Evolutionary conservation across 1,284 basidiomycete species (phyloP).

Genomic region (Trametes versicolor): DNA sequence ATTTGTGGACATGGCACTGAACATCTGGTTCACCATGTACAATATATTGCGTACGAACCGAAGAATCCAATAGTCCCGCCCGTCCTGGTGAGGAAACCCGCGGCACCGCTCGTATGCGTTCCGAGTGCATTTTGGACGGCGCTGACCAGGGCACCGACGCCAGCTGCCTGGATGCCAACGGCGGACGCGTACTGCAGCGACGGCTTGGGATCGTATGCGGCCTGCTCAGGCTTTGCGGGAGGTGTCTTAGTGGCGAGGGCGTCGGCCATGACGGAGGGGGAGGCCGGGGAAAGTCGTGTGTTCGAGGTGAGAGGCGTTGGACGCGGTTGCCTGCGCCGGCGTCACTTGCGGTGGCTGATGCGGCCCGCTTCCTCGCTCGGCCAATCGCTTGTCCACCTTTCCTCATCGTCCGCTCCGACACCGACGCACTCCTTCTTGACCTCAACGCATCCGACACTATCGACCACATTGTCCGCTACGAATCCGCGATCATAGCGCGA

Average conservation of each 20-base stretch:
- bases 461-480: too few species aligned
- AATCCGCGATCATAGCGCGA: too few species aligned
- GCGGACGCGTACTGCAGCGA: constrained; percentile 67
- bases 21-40: neutral
- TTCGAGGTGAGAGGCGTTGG: constrained; percentile 28
- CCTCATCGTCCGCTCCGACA: constrained; percentile 21
- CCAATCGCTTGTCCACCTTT: constrained; percentile 32
- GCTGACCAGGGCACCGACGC: constrained; percentile 82
- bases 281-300: constrained; percentile 32
- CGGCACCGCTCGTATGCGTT: constrained; percentile 85
- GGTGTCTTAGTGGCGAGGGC: constrained; percentile 28
- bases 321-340: constrained; percentile 28
- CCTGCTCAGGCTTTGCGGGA: constrained; percentile 21
- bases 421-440: neutral
- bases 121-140: constrained; percentile 88
- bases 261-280: constrained; percentile 41
- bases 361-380: constrained; percentile 17
- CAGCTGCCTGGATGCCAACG: constrained; percentile 75
- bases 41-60: constrained; percentile 57
- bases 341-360: constrained; percentile 28
- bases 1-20: constrained; percentile 5
- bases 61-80: constrained; percentile 87
- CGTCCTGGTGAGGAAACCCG: constrained; percentile 84
- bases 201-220: constrained; percentile 64
- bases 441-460: too few species aligned